Percentiles rank a stretch among this genome's conserved stretches.
These are phyloP conservation scores for Xerocomus potaroensis DNA, from an alignment of 768 basidiomycete genomes.

Conservation along the genomic window DNA sequence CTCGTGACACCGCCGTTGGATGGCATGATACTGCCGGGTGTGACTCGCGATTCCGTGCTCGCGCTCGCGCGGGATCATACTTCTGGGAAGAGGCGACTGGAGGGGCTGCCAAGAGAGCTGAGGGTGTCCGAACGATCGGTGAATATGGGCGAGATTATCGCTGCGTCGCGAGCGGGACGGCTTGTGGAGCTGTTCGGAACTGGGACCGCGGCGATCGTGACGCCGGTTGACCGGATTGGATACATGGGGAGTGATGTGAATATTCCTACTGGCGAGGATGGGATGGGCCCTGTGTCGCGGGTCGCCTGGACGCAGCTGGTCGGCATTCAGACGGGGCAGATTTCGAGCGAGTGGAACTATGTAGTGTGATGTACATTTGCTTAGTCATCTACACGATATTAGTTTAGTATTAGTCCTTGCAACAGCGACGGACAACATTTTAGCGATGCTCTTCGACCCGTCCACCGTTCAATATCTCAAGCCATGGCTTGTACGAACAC, in stretches of 20 bases:
- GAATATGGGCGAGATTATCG: constrained; percentile 72
- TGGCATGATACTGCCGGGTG: constrained; percentile 65
- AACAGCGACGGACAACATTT: neutral
- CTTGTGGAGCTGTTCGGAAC: constrained; percentile 50
- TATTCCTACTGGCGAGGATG: constrained; percentile 59
- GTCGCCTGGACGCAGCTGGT: constrained; percentile 47
- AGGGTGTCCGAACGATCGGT: constrained; percentile 65
- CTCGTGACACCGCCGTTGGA: constrained; percentile 64
- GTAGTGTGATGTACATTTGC: constrained; percentile 16
- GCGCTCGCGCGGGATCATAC: constrained; percentile 55
- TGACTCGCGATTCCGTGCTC: constrained; percentile 54
- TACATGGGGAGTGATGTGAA: constrained; percentile 51
- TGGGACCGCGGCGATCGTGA: constrained; percentile 52
- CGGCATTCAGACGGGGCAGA: constrained; percentile 70
- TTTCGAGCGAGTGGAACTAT: constrained; percentile 79
- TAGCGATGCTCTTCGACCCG: constrained; percentile 62
- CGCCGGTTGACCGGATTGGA: constrained; percentile 51
- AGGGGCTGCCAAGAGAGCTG: constrained; percentile 52
- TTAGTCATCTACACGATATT: constrained; percentile 20
- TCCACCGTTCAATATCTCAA: constrained; percentile 65
- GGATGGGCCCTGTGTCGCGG: constrained; percentile 67
- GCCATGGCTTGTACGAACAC: constrained; percentile 82
- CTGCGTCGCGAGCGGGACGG: constrained; percentile 36
- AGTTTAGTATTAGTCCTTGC: too few relatives aligned
- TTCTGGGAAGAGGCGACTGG: constrained; percentile 40